Percentiles rank a stretch among this genome's conserved stretches.
phyloP scores from a whole-genome alignment of 164 flowering plant species.

The Euptelea pleiosperma region DNA sequence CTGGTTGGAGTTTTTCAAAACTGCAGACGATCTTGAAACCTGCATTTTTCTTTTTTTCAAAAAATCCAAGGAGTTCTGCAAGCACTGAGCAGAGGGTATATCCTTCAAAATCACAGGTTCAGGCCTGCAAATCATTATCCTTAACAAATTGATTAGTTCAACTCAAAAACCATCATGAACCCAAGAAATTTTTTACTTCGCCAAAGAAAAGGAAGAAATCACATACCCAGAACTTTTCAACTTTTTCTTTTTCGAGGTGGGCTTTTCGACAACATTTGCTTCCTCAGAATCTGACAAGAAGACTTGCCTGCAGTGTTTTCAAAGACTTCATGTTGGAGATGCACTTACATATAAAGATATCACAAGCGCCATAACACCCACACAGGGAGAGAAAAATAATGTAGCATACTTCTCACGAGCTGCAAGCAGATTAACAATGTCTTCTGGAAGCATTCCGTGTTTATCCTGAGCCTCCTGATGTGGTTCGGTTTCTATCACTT shows the following conservation, averaged over 20 bases:
- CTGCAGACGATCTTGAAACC: conserved; percentile 68
- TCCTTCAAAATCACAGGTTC: conserved; percentile 62
- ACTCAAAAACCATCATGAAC: neutral
- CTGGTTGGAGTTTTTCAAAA: conserved; percentile 72
- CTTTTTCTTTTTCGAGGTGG: conserved; percentile 43
- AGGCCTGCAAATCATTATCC: conserved; percentile 39
- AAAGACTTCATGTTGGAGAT: neutral
- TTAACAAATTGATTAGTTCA: conserved; percentile 1
- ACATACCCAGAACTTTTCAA: conserved; percentile 51
- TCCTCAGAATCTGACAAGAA: conserved; percentile 75
- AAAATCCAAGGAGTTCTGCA: conserved; percentile 65
- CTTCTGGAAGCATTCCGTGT: conserved; percentile 65
- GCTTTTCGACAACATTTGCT: conserved; percentile 39
- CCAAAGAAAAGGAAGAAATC: too few relatives aligned
- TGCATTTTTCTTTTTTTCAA: conserved; percentile 71
- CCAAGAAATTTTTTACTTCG: neutral
- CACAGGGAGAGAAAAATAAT: conserved; percentile 2
- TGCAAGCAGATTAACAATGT: conserved; percentile 67
- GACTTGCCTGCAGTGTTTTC: conserved; percentile 58
- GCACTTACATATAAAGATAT: neutral
- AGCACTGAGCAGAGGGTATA: conserved; percentile 58
- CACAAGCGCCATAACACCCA: neutral
- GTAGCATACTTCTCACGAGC: conserved; percentile 66
- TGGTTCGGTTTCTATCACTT: conserved; percentile 33
- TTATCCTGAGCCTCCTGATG: conserved; percentile 21